Evolutionary conservation across 2,329 filamentous ascomycete species (phyloP).

Genomic region (Rhynchosporium secalis): DNA sequence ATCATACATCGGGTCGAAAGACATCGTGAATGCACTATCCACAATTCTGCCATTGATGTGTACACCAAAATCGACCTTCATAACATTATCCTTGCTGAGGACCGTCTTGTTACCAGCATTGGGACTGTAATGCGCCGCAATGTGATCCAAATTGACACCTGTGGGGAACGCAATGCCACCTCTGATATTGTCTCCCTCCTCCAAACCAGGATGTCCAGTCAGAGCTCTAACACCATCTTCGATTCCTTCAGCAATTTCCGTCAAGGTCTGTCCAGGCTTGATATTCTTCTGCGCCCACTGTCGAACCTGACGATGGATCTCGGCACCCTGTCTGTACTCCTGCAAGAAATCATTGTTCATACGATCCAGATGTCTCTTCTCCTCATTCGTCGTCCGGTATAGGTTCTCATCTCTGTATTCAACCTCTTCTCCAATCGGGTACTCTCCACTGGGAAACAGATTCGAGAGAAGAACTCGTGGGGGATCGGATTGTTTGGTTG

Average conservation of each 20-base stretch:
- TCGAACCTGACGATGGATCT: conserved; percentile 84
- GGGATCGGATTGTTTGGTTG: conserved; percentile 73
- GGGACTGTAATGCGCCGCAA: conserved; percentile 83
- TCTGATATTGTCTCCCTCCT: conserved; percentile 74
- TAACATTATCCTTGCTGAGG: conserved; percentile 64
- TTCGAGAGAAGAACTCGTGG: conserved; percentile 72
- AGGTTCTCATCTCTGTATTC: conserved; percentile 77
- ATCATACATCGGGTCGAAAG: conserved; percentile 68
- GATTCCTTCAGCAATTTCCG: conserved; percentile 83
- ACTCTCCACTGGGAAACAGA: conserved; percentile 70
- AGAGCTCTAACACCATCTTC: conserved; percentile 78
- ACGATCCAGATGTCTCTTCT: conserved; percentile 80
- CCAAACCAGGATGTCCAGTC: conserved; percentile 72
- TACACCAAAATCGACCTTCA: conserved; percentile 73
- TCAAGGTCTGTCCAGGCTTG: conserved; percentile 77
- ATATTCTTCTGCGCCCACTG: conserved; percentile 80
- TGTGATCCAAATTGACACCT: conserved; percentile 80
- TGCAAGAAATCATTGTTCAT: conserved; percentile 76
- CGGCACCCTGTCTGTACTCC: conserved; percentile 82
- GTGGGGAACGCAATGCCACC: conserved; percentile 87
- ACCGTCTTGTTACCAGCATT: conserved; percentile 82
- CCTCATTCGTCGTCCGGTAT: conserved; percentile 78
- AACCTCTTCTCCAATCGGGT: conserved; percentile 75
- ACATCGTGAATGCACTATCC: conserved; percentile 69
- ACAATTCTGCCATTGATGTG: conserved; percentile 71